A percentile compares a stretch with the other conserved stretches of the same genome.
Conservation (phyloP, 176 grass and related monocot genomes). For the Microstegium vimineum region DNA sequence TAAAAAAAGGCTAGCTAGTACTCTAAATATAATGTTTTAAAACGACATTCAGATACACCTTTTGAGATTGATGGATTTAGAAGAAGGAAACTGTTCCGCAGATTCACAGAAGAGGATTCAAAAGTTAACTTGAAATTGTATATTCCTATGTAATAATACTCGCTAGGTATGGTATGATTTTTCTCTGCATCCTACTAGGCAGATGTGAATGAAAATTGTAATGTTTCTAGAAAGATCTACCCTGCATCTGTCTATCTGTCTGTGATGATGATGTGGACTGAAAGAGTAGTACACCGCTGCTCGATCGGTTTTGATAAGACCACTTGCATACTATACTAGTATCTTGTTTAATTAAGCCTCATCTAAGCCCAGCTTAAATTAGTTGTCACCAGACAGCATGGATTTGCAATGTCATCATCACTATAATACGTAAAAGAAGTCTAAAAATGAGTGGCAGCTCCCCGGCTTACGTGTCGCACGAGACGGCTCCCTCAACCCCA, state of each 20-base stretch:
- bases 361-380: background rate
- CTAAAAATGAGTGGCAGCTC: background rate
- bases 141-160: no score
- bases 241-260: background rate
- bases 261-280: background rate
- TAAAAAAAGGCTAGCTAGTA: background rate
- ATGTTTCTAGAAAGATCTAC: background rate
- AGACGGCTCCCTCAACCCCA: no score
- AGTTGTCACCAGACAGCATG: constrained; percentile 20
- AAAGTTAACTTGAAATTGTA: no score
- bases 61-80: background rate
- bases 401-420: background rate
- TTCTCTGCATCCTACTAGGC: no score
- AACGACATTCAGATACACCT: background rate
- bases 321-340: background rate
- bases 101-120: background rate
- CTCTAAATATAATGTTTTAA: no score
- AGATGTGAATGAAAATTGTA: background rate
- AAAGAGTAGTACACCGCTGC: background rate
- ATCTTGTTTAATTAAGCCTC: constrained; percentile 3
- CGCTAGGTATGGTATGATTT: no score
- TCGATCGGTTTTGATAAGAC: background rate
- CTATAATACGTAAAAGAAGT: background rate
- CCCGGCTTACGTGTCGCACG: background rate
- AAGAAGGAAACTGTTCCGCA: no score